These are phyloP conservation scores for Botryotinia narcissicola DNA, from an alignment of 2,329 filamentous ascomycete species.

Conservation along the genomic window DNA sequence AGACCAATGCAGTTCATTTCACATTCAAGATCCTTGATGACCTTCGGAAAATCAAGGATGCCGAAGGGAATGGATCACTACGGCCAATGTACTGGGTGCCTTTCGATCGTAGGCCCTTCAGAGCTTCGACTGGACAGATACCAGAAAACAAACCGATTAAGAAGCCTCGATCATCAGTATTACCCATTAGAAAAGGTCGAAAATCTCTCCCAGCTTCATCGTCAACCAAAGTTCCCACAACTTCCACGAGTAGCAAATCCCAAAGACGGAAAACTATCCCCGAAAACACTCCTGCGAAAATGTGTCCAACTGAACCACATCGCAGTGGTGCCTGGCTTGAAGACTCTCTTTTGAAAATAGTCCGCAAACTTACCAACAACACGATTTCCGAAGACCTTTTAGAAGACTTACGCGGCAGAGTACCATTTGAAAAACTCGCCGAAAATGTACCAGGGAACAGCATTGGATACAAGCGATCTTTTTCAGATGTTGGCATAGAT, in stretches of 20 bases:
- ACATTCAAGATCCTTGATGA: conserved; percentile 36
- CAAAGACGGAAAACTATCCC: neutral
- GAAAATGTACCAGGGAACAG: conserved; percentile 11
- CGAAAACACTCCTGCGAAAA: neutral
- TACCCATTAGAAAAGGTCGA: conserved; percentile 2
- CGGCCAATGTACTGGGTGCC: conserved; percentile 27
- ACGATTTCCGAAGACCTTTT: neutral
- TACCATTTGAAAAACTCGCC: conserved; percentile 9
- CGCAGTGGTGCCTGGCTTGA: conserved; percentile 9
- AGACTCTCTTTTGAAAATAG: neutral
- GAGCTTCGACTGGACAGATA: conserved; percentile 20
- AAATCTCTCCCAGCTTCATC: conserved; percentile 13
- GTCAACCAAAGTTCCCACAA: neutral
- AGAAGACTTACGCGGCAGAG: conserved; percentile 7
- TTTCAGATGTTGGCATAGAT: conserved; percentile 1
- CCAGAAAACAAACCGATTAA: neutral
- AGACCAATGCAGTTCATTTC: conserved; percentile 34
- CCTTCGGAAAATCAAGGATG: conserved; percentile 28
- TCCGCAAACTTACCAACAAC: conserved; percentile 2
- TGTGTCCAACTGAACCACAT: neutral
- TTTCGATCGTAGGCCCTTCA: conserved; percentile 7
- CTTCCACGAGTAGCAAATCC: neutral
- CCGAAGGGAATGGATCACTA: conserved; percentile 23
- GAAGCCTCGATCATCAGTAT: neutral
- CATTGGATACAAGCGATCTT: conserved; percentile 18